Evolutionary conservation across 2,329 filamentous ascomycete genomes (phyloP).

Genomic region (Calonectria pseudoreteaudii): DNA sequence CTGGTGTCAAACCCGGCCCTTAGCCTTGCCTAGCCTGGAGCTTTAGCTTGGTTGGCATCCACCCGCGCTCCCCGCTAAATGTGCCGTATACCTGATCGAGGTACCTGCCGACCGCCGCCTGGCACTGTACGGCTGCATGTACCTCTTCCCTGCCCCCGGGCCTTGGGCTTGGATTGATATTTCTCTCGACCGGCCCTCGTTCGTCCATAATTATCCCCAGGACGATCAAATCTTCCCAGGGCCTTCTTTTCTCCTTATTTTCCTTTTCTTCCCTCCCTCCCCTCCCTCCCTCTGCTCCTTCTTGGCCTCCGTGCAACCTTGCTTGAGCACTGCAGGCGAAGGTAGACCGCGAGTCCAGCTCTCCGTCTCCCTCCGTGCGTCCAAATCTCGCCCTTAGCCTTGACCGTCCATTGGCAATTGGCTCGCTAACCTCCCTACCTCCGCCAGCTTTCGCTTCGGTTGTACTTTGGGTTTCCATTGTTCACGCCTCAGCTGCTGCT

Average conservation of each 20-base stretch:
- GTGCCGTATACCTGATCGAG: not conserved
- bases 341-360: not conserved
- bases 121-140: not conserved
- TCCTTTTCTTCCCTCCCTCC: constrained; percentile 11
- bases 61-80: constrained; percentile 6
- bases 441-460: constrained; percentile 25
- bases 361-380: constrained; percentile 17
- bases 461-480: constrained; percentile 26
- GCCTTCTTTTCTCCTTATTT: constrained; percentile 38
- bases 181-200: constrained; percentile 16
- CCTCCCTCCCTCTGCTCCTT: not conserved
- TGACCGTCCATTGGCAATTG: constrained; percentile 35
- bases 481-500: constrained; percentile 9
- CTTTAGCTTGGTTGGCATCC: not conserved
- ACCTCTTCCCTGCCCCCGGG: not conserved
- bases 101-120: not conserved
- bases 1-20: constrained; percentile 5
- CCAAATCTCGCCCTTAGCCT: constrained; percentile 12
- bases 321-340: not conserved
- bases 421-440: constrained; percentile 26
- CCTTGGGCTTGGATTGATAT: not conserved
- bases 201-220: constrained; percentile 12
- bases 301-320: constrained; percentile 4
- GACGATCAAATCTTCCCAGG: constrained; percentile 27
- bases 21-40: constrained; percentile 7